phyloP scores from a whole-genome alignment of 1,284 basidiomycete species.

The Ceraceosorus bombacis region DNA sequence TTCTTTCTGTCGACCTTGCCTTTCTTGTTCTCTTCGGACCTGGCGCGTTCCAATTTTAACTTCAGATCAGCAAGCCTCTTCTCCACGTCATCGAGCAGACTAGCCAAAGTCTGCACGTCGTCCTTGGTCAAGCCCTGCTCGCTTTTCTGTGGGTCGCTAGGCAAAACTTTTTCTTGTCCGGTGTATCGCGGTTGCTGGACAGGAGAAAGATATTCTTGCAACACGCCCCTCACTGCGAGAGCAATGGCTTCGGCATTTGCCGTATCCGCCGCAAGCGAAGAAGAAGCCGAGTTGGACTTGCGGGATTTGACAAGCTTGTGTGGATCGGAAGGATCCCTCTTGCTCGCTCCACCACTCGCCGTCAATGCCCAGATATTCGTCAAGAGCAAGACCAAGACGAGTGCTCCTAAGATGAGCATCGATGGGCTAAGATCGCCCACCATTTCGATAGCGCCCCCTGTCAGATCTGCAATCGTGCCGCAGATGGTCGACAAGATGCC shows the following conservation, averaged over 20 bases:
- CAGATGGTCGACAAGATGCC: neutral
- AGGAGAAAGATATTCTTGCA: conserved; percentile 10
- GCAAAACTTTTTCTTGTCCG: neutral
- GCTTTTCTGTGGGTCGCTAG: neutral
- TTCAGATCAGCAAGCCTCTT: neutral
- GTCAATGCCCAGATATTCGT: conserved; percentile 47
- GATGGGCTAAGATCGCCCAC: conserved; percentile 24
- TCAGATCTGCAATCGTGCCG: conserved; percentile 5
- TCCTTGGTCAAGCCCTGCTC: neutral
- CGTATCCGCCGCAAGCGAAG: conserved; percentile 8
- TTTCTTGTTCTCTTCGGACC: neutral
- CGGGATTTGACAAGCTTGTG: conserved; percentile 7
- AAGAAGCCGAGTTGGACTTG: neutral
- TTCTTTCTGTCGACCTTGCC: neutral
- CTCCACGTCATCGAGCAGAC: neutral
- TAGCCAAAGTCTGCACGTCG: neutral
- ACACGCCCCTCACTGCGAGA: conserved; percentile 11
- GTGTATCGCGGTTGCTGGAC: neutral
- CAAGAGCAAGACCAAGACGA: conserved; percentile 46
- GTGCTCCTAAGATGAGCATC: conserved; percentile 27
- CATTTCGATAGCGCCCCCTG: conserved; percentile 21
- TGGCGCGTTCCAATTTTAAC: neutral
- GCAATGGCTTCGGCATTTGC: conserved; percentile 5
- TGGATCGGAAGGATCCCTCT: conserved; percentile 11
- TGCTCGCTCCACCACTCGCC: neutral